phyloP scores from a whole-genome alignment of 2,329 filamentous ascomycete genomes.

The Cytospora piceicola region DNA sequence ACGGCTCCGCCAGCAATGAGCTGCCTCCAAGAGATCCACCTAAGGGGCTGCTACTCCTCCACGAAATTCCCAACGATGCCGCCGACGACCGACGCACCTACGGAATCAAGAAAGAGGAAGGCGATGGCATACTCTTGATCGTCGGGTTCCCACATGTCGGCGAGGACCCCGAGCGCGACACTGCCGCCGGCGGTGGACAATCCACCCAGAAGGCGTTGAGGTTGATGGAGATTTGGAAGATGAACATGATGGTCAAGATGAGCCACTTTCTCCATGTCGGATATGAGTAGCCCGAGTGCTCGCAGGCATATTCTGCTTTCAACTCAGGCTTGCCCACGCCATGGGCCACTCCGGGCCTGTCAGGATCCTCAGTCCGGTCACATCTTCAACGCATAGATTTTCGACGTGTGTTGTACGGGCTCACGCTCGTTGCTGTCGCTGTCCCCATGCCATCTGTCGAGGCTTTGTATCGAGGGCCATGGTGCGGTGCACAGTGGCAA shows the following conservation, averaged over 20 bases:
- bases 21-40: slow-evolving; percentile 67
- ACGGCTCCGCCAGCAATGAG: slow-evolving; percentile 59
- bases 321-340: slow-evolving; percentile 43
- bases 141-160: slow-evolving; percentile 63
- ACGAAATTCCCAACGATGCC: slow-evolving; percentile 54
- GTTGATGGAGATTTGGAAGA: slow-evolving; percentile 60
- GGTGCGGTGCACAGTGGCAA: neutral
- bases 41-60: neutral
- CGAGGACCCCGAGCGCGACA: slow-evolving; percentile 67
- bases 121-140: slow-evolving; percentile 63
- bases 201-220: slow-evolving; percentile 53
- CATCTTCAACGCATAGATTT: neutral
- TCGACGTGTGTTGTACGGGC: neutral
- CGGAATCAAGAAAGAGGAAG: slow-evolving; percentile 62
- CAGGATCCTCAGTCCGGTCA: neutral
- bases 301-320: slow-evolving; percentile 53
- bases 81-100: slow-evolving; percentile 58
- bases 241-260: slow-evolving; percentile 54
- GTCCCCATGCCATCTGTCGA: neutral
- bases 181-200: slow-evolving; percentile 66
- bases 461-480: neutral
- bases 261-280: slow-evolving; percentile 55
- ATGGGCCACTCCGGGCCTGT: neutral
- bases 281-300: slow-evolving; percentile 50
- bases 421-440: neutral